Evolutionary conservation across 2,329 filamentous ascomycete genomes (phyloP).

Genomic region (Fusarium sororula): DNA sequence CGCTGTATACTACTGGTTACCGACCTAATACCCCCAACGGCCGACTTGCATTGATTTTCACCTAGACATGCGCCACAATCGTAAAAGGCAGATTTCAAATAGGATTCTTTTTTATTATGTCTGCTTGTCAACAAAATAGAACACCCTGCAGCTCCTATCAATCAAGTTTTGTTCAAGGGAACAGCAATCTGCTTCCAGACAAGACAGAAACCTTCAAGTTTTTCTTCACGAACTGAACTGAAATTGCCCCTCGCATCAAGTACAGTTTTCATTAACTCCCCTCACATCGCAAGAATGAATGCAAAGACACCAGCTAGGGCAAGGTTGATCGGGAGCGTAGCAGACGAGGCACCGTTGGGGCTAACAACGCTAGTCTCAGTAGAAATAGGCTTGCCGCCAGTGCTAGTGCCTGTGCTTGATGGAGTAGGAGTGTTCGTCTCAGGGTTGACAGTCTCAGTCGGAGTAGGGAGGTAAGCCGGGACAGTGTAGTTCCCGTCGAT

Average conservation of each 20-base stretch:
- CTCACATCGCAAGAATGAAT: slow-evolving; percentile 23
- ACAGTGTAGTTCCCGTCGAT: slow-evolving; percentile 29
- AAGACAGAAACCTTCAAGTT: background rate
- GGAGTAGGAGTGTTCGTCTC: slow-evolving; percentile 24
- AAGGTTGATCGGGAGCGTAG: slow-evolving; percentile 19
- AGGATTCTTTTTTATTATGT: background rate
- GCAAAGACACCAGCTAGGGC: slow-evolving; percentile 23
- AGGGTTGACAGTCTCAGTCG: slow-evolving; percentile 30
- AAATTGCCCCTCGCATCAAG: background rate
- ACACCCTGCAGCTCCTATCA: slow-evolving; percentile 10
- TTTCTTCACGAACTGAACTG: slow-evolving; percentile 9
- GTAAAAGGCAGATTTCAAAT: background rate
- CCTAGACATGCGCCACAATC: background rate
- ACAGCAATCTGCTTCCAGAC: background rate
- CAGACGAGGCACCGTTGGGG: slow-evolving; percentile 28
- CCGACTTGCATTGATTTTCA: background rate
- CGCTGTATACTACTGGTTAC: background rate
- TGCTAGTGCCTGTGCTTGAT: background rate
- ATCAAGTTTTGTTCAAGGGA: slow-evolving; percentile 3
- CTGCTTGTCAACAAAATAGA: slow-evolving; percentile 3
- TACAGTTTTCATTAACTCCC: background rate
- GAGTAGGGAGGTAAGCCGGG: slow-evolving; percentile 30
- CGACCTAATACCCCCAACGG: background rate
- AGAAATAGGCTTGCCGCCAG: slow-evolving; percentile 8
- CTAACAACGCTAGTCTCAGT: slow-evolving; percentile 13